These are phyloP conservation scores for Phytophthora megakarya DNA, from an alignment of 352 stramenopile species.

Conservation along the genomic window DNA sequence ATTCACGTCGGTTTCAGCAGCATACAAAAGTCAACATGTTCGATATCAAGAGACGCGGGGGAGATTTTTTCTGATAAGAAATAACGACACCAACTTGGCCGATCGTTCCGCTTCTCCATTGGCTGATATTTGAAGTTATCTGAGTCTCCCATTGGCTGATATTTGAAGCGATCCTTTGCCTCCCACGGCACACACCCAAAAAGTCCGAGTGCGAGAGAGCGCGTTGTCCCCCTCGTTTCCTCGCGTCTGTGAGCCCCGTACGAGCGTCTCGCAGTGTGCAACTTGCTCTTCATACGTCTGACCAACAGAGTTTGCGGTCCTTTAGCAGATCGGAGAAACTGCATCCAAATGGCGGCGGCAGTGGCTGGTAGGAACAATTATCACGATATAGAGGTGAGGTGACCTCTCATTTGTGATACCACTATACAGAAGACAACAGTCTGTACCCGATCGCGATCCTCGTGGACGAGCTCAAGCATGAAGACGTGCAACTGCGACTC, in stretches of 20 bases:
- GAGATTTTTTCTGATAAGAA: not conserved
- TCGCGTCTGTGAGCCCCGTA: not conserved
- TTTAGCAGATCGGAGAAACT: constrained; percentile 24
- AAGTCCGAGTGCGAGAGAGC: constrained; percentile 20
- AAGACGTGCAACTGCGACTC: constrained; percentile 91
- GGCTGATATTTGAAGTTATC: not conserved
- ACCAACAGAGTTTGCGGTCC: not conserved
- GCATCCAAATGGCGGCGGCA: constrained; percentile 35
- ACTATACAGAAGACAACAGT: constrained; percentile 63
- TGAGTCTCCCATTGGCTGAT: constrained; percentile 38
- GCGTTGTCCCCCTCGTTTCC: not conserved
- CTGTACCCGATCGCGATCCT: constrained; percentile 91
- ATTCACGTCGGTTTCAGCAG: not conserved
- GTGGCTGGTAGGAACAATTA: constrained; percentile 33
- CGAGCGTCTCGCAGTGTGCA: not conserved
- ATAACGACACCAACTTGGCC: not conserved
- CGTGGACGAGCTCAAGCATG: constrained; percentile 93
- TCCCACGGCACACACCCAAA: constrained; percentile 26
- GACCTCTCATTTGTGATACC: constrained; percentile 27
- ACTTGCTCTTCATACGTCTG: not conserved
- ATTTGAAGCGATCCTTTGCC: constrained; percentile 30
- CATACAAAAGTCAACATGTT: constrained; percentile 1
- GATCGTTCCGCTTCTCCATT: not conserved
- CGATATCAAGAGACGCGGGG: not conserved
- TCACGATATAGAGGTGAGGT: constrained; percentile 8